Conservation (phyloP, 164 flowering plant species). For the Tetracentron sinense region DNA sequence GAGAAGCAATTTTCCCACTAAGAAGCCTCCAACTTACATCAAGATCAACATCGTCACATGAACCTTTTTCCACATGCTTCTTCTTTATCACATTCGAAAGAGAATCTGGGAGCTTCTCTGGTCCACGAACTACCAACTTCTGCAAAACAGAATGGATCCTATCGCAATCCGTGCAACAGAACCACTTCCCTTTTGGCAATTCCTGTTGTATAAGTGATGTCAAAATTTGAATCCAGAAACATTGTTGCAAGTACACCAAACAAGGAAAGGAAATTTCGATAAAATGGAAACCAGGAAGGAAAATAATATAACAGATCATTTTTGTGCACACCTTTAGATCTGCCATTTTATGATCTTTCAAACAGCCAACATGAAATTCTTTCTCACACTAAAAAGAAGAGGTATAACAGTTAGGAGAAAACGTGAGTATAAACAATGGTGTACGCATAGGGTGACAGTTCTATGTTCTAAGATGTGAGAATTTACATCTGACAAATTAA, state of each 20-base stretch:
- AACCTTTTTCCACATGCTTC: constrained; percentile 34
- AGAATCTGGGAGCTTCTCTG: constrained; percentile 49
- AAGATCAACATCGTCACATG: constrained; percentile 16
- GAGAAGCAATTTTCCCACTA: constrained; percentile 45
- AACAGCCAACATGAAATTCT: constrained; percentile 90
- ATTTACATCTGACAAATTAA: neutral
- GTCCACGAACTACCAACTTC: constrained; percentile 44
- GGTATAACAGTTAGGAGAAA: neutral
- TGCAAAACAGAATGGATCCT: constrained; percentile 49
- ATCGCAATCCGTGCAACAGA: constrained; percentile 63
- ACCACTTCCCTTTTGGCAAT: constrained; percentile 88
- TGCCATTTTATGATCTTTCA: constrained; percentile 58
- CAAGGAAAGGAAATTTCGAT: neutral
- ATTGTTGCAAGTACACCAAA: neutral
- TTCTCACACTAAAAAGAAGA: constrained; percentile 68
- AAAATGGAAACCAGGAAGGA: constrained; percentile 1
- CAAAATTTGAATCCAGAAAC: constrained; percentile 3
- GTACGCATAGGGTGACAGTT: no score
- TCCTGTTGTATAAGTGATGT: constrained; percentile 43
- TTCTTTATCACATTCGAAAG: constrained; percentile 36
- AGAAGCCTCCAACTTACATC: constrained; percentile 82
- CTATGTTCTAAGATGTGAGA: neutral
- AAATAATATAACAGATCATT: neutral
- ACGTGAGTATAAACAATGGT: no score
- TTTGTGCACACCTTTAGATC: constrained; percentile 58